These are phyloP conservation scores for Coniosporium apollinis DNA, from an alignment of 495 filamentous ascomycete genomes.

Conservation along the genomic window DNA sequence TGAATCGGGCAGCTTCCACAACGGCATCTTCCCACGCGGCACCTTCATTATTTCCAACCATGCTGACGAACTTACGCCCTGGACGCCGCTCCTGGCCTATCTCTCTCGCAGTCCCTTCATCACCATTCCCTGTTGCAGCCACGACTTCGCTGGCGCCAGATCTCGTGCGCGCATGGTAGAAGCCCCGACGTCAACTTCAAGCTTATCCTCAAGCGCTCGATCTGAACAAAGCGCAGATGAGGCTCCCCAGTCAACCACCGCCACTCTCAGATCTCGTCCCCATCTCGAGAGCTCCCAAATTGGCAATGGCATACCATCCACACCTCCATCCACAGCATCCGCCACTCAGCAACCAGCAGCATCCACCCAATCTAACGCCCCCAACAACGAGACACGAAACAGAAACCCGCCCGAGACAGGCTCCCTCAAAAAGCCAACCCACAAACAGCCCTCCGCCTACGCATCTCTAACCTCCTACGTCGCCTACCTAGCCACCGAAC, in stretches of 20 bases:
- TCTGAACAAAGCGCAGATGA: not conserved
- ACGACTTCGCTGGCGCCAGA: slow-evolving; percentile 56
- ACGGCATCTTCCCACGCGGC: slow-evolving; percentile 52
- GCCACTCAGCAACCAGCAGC: not conserved
- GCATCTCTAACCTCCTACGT: slow-evolving; percentile 60
- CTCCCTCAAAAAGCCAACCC: slow-evolving; percentile 13
- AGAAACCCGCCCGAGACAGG: slow-evolving; percentile 8
- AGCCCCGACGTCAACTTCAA: too few relatives aligned
- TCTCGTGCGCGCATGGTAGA: slow-evolving; percentile 65
- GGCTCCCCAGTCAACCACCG: not conserved
- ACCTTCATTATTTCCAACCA: slow-evolving; percentile 96
- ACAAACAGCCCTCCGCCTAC: slow-evolving; percentile 40
- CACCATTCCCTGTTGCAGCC: slow-evolving; percentile 87
- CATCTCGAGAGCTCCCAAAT: too few relatives aligned
- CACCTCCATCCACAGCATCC: too few relatives aligned
- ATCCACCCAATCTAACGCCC: not conserved
- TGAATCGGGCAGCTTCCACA: slow-evolving; percentile 24
- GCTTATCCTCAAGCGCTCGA: too few relatives aligned
- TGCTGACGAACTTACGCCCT: slow-evolving; percentile 85
- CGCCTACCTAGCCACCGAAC: slow-evolving; percentile 41
- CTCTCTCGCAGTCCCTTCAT: slow-evolving; percentile 65
- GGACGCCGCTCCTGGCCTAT: slow-evolving; percentile 80
- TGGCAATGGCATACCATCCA: too few relatives aligned
- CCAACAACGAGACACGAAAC: not conserved
- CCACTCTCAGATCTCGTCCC: too few relatives aligned